phyloP scores from a whole-genome alignment of 1,284 basidiomycete species.

The Ganoderma multipileum region DNA sequence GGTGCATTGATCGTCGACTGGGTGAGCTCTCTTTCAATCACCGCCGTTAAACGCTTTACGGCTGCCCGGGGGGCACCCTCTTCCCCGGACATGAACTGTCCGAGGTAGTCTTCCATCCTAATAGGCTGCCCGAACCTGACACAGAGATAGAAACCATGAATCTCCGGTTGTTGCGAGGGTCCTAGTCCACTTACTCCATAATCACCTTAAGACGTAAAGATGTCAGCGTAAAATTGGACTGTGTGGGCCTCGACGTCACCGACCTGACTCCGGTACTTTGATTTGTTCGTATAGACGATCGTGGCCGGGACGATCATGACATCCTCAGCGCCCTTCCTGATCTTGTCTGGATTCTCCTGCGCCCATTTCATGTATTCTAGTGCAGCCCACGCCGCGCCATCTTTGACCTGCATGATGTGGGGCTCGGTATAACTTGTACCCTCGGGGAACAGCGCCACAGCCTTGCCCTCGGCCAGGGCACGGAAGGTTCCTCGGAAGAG shows the following conservation, averaged over 20 bases:
- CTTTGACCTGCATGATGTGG: conserved; percentile 92
- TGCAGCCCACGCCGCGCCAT: conserved; percentile 95
- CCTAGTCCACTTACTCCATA: conserved; percentile 61
- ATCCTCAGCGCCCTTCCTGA: conserved; percentile 44
- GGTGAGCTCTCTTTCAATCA: conserved; percentile 74
- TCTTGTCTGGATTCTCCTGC: conserved; percentile 56
- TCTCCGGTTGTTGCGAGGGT: neutral
- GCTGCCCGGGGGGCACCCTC: conserved; percentile 79
- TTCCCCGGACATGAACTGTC: conserved; percentile 75
- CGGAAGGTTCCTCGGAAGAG: conserved; percentile 94
- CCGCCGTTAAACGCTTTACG: conserved; percentile 86
- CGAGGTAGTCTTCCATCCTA: conserved; percentile 74
- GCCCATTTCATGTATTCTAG: conserved; percentile 91
- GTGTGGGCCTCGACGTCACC: conserved; percentile 38
- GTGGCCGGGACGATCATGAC: conserved; percentile 81
- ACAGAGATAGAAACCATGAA: conserved; percentile 6
- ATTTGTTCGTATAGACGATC: conserved; percentile 95
- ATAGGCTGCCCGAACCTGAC: conserved; percentile 85
- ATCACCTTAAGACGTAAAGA: conserved; percentile 56
- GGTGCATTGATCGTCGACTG: conserved; percentile 89
- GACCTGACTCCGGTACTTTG: conserved; percentile 88
- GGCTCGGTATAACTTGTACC: conserved; percentile 92
- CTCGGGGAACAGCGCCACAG: conserved; percentile 94
- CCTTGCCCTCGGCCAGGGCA: conserved; percentile 78
- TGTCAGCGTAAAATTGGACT: conserved; percentile 17